phyloP scores from a whole-genome alignment of 2,329 filamentous ascomycete species.

The Trichoderma gracile region DNA sequence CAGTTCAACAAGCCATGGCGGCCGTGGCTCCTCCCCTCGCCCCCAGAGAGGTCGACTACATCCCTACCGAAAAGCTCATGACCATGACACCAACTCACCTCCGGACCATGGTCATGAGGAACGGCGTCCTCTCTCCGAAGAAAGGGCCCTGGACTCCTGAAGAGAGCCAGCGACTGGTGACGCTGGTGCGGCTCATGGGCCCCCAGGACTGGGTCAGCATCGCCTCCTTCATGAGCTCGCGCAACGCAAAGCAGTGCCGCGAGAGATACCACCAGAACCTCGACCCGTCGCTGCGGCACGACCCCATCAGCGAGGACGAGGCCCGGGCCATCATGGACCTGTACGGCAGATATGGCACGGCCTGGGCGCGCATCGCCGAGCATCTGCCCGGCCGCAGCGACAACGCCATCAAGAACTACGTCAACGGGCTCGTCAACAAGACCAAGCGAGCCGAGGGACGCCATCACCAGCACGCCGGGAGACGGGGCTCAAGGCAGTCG shows the following conservation, averaged over 20 bases:
- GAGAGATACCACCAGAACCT: constrained; percentile 94
- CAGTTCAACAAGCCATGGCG: background rate
- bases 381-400: constrained; percentile 82
- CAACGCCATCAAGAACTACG: constrained; percentile 98
- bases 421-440: constrained; percentile 37
- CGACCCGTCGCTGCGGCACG: constrained; percentile 72
- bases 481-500: background rate
- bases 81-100: background rate
- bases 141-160: constrained; percentile 81
- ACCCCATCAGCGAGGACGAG: constrained; percentile 71
- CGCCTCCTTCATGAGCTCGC: constrained; percentile 69
- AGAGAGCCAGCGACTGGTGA: constrained; percentile 71
- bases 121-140: constrained; percentile 26
- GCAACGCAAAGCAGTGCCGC: constrained; percentile 91
- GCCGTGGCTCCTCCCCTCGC: background rate
- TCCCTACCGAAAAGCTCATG: constrained; percentile 1
- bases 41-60: constrained; percentile 8
- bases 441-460: constrained; percentile 4
- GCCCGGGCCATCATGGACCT: constrained; percentile 73
- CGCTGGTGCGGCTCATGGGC: constrained; percentile 70
- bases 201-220: constrained; percentile 90
- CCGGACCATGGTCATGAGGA: background rate
- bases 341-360: constrained; percentile 74
- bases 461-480: background rate
- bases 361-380: constrained; percentile 91